Percentiles rank a stretch among this genome's conserved stretches.
Conservation (phyloP, 805 yeast genomes). For the Yarrowia deformans region DNA sequence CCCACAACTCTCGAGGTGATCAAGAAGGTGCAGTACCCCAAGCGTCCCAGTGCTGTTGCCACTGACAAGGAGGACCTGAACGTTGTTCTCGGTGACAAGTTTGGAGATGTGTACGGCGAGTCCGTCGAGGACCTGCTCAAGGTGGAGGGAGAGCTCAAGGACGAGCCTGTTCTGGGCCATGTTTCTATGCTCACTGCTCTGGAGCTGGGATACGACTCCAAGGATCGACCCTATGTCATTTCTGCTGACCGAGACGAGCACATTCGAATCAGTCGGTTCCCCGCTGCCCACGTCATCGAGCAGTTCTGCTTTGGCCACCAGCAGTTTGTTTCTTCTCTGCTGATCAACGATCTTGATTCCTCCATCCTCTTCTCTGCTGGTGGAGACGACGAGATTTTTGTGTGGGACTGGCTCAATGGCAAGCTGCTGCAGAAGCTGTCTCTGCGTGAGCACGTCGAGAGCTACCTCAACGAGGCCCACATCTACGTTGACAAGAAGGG, state of each 20-base stretch:
- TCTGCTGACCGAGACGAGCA: slow-evolving; percentile 97
- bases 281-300: slow-evolving; percentile 77
- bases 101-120: slow-evolving; percentile 85
- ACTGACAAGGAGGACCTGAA: slow-evolving; percentile 59
- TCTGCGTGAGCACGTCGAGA: slow-evolving; percentile 54
- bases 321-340: slow-evolving; percentile 76
- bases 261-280: slow-evolving; percentile 81
- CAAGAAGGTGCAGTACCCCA: slow-evolving; percentile 82
- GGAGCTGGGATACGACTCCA: slow-evolving; percentile 54
- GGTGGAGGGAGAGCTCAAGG: slow-evolving; percentile 48
- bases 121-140: slow-evolving; percentile 42
- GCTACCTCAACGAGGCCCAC: slow-evolving; percentile 63
- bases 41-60: slow-evolving; percentile 88
- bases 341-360: slow-evolving; percentile 61
- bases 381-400: slow-evolving; percentile 76
- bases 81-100: slow-evolving; percentile 86
- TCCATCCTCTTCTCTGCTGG: slow-evolving; percentile 79
- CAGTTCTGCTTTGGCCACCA: slow-evolving; percentile 86
- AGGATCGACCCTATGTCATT: slow-evolving; percentile 62
- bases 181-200: slow-evolving; percentile 95
- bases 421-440: slow-evolving; percentile 59
- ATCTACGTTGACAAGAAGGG: slow-evolving; percentile 54
- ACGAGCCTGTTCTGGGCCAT: slow-evolving; percentile 86
- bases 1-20: slow-evolving; percentile 56
- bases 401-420: slow-evolving; percentile 81